Evolutionary conservation across 495 filamentous ascomycete genomes (phyloP), one percentile per base, ranked within the genome.

Genomic region (Glonium stellatum): DNA sequence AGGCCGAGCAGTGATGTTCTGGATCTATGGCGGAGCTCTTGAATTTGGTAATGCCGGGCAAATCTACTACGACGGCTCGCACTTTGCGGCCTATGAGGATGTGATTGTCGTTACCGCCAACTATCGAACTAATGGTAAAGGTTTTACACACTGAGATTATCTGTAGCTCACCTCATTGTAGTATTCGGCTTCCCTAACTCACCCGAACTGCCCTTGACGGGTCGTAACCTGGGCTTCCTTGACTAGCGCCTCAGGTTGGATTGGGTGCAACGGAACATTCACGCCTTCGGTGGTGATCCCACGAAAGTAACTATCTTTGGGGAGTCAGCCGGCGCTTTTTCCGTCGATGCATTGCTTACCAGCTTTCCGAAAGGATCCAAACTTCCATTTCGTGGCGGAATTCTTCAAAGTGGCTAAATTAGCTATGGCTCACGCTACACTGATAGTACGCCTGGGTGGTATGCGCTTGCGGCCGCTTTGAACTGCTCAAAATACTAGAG

Each of bases 121-220:
- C 42, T 73, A 73, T 54, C 67, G 71, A 46, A 68, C 54, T 5
- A 61, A 61, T 51, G 48, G 48, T 51, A 50, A 50, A 21, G n/a
- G 22, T n/a, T 1, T 11, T 11, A 23, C 21, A 5, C 12, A 27
- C 21, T 15, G 48, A 9, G 15, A 51, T 9, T 10, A 23, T 23
- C 2, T 50, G 4, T 21, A 3, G 23, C 2, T 50, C 3, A 51
- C 13, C 21, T 8, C 25, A 1, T n/a, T 50, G 11, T 5, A 51
- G 48, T 51, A 15, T 51, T 51, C 25, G 48, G 48, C 18, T 51
- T 51, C 13, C 48, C 48, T 10, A 18, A 25, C 12, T 51, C 48
- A 18, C 18, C 13, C 23, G n/a, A 51, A 10, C 21, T 51, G 0
- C 21, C 48, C 19, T 5, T 23, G 9, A 25, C 15, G 9, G 1